Percentiles rank a stretch among this genome's conserved stretches.
Conservation (phyloP, 306 rosid species). For the Vigna angularis region DNA sequence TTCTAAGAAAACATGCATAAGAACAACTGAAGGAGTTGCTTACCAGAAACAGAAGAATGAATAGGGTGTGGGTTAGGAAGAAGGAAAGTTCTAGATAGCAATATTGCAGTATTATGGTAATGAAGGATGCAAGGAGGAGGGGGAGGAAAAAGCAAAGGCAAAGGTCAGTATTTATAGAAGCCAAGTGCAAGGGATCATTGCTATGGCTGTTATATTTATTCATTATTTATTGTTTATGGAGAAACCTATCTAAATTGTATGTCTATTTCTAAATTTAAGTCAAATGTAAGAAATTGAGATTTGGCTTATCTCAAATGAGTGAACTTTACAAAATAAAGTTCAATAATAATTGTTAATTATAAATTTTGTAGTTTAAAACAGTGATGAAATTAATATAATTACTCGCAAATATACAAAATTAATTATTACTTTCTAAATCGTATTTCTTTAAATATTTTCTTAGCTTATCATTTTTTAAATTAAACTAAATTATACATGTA, state of each 20-base stretch:
- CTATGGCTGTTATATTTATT: slow-evolving; percentile 16
- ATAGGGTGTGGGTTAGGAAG: slow-evolving; percentile 30
- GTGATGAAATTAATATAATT: not conserved
- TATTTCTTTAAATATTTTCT: not conserved
- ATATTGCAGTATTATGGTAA: slow-evolving; percentile 22
- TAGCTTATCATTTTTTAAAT: too few species aligned
- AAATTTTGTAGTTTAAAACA: too few species aligned
- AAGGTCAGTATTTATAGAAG: slow-evolving; percentile 65
- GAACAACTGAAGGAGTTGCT: slow-evolving; percentile 42
- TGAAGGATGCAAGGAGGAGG: slow-evolving; percentile 45
- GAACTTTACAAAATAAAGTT: not conserved
- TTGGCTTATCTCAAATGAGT: too few species aligned
- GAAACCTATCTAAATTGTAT: not conserved
- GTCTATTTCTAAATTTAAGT: not conserved
- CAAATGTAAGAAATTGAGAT: not conserved
- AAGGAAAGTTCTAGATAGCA: slow-evolving; percentile 39
- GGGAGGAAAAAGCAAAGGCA: slow-evolving; percentile 64
- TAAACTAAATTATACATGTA: not conserved
- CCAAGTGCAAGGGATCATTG: slow-evolving; percentile 15
- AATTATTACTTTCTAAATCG: not conserved
- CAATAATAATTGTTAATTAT: too few species aligned
- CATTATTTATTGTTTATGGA: not conserved
- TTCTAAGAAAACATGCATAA: slow-evolving; percentile 15
- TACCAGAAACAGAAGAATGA: slow-evolving; percentile 48
- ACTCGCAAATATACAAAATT: too few species aligned